Conservation (phyloP, 495 filamentous ascomycete species). For the Penicillium angulare region DNA sequence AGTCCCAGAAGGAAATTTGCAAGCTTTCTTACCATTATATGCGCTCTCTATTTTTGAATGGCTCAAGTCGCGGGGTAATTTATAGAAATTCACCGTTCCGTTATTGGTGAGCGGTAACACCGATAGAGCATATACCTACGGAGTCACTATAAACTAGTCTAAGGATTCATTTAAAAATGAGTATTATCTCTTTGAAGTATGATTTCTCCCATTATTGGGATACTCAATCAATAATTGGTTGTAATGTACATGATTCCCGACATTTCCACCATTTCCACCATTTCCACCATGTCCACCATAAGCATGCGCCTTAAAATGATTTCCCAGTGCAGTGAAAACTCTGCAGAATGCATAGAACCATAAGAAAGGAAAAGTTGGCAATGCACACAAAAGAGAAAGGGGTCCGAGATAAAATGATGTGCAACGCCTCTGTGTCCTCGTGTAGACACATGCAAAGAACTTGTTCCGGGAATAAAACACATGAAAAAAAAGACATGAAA, state of each 20-base stretch:
- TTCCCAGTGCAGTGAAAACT: background rate
- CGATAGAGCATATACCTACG: too few relatives aligned
- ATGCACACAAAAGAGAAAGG: background rate
- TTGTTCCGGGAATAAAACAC: background rate
- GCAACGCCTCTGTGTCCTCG: conserved; percentile 3
- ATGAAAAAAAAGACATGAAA: background rate
- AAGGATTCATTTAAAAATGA: too few relatives aligned
- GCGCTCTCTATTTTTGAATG: too few relatives aligned
- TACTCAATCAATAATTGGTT: background rate
- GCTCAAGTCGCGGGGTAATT: too few relatives aligned
- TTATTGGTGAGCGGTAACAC: too few relatives aligned
- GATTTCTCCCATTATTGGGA: too few relatives aligned
- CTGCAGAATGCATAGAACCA: background rate
- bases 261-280: background rate
- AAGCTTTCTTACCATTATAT: too few relatives aligned
- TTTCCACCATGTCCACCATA: background rate
- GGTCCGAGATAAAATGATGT: background rate
- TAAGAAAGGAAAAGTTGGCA: background rate
- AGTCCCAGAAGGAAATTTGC: too few relatives aligned
- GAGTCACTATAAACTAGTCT: too few relatives aligned
- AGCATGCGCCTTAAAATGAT: conserved; percentile 1
- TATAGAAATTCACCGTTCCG: too few relatives aligned
- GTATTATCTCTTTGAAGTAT: too few relatives aligned
- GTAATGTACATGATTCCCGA: conserved; percentile 1
- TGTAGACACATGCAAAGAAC: conserved; percentile 2